Percentiles rank a stretch among this genome's conserved stretches.
These are phyloP conservation scores for Lachnellula arida DNA, from an alignment of 2,329 filamentous ascomycete genomes.

Conservation along the genomic window DNA sequence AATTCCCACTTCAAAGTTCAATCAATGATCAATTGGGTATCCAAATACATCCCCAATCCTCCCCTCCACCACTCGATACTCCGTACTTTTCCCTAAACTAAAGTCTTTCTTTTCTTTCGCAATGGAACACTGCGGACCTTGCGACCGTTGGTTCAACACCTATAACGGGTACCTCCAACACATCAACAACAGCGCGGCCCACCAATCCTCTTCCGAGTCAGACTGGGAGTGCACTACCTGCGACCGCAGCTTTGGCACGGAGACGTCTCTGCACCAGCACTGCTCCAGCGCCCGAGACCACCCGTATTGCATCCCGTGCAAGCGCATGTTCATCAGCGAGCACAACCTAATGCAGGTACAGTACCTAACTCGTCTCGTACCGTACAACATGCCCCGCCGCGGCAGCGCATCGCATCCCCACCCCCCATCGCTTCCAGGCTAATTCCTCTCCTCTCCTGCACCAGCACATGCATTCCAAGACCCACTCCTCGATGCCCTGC, in stretches of 20 bases:
- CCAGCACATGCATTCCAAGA: slow-evolving; percentile 51
- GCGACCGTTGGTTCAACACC: slow-evolving; percentile 13
- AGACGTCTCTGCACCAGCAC: slow-evolving; percentile 20
- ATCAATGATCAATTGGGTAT: not conserved
- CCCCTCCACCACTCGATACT: not conserved
- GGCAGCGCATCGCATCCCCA: no score
- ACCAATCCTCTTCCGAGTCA: not conserved
- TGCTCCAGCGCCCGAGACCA: slow-evolving; percentile 8
- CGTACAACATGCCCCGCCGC: no score
- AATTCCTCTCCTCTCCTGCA: not conserved
- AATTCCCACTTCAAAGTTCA: not conserved
- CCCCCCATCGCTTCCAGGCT: not conserved
- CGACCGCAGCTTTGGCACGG: slow-evolving; percentile 8
- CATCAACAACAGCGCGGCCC: slow-evolving; percentile 13
- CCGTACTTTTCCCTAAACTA: not conserved
- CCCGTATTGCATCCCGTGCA: slow-evolving; percentile 21
- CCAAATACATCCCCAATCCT: no score
- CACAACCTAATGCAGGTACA: slow-evolving; percentile 23
- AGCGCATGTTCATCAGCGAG: slow-evolving; percentile 19
- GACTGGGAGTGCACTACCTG: slow-evolving; percentile 22
- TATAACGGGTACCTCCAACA: slow-evolving; percentile 15
- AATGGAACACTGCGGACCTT: slow-evolving; percentile 8
- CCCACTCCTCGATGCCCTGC: slow-evolving; percentile 45
- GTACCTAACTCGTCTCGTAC: no score
- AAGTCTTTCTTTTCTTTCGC: not conserved